Evolutionary conservation across 306 rosid genomes (phyloP).

Genomic region (cucumber (Cucumis sativus)): DNA sequence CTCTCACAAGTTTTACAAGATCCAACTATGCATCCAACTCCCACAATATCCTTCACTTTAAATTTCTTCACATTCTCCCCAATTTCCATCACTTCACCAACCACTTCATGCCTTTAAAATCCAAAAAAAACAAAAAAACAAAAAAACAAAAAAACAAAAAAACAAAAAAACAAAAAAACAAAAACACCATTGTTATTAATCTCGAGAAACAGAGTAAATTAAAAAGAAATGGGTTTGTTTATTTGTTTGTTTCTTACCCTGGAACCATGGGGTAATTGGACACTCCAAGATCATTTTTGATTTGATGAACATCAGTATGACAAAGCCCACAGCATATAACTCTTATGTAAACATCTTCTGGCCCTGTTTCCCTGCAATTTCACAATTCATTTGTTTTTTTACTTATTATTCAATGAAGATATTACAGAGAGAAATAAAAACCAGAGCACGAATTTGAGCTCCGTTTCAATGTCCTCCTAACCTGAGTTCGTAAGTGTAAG

Average conservation of each 20-base stretch:
- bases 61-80: slow-evolving; percentile 56
- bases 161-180: background rate
- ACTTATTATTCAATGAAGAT: no score
- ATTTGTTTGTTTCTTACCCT: slow-evolving; percentile 27
- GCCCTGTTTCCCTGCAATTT: slow-evolving; percentile 58
- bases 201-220: background rate
- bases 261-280: slow-evolving; percentile 97
- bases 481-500: slow-evolving; percentile 62
- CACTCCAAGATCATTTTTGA: slow-evolving; percentile 76
- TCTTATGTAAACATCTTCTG: slow-evolving; percentile 68
- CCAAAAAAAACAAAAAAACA: background rate
- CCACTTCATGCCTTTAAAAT: slow-evolving; percentile 46
- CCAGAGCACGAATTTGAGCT: no score
- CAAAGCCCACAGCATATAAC: slow-evolving; percentile 74
- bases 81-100: slow-evolving; percentile 81
- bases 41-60: slow-evolving; percentile 53
- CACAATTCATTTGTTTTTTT: no score
- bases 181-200: no score
- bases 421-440: no score
- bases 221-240: no score
- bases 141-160: no score
- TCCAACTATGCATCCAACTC: slow-evolving; percentile 69
- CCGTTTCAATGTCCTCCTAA: background rate
- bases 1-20: slow-evolving; percentile 57
- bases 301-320: slow-evolving; percentile 76